A percentile compares a stretch with the other conserved stretches of the same genome.
phyloP scores from a whole-genome alignment of 768 basidiomycete genomes.

The Pleurotus giganteus region DNA sequence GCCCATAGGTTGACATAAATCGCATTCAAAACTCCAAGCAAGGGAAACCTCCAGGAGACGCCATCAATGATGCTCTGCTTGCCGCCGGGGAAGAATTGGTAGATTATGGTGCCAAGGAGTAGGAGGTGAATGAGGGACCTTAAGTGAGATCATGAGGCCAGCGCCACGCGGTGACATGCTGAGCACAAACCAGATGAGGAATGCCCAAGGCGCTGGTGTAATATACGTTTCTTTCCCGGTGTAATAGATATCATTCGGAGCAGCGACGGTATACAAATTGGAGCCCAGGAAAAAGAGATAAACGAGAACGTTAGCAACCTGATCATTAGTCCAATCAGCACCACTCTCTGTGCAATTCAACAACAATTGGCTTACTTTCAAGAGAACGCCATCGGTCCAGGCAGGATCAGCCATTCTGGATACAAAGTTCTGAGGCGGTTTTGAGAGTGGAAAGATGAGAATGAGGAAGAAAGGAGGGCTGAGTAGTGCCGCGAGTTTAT shows the following conservation, averaged over 20 bases:
- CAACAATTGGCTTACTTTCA: constrained; percentile 58
- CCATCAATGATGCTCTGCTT: constrained; percentile 82
- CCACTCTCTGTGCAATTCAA: neutral
- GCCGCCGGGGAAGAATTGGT: constrained; percentile 80
- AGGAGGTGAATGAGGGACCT: constrained; percentile 90
- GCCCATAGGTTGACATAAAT: constrained; percentile 90
- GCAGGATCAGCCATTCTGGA: constrained; percentile 49
- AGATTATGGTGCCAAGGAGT: constrained; percentile 87
- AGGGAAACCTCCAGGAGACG: constrained; percentile 88
- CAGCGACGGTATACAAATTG: constrained; percentile 84
- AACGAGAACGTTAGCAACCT: constrained; percentile 79
- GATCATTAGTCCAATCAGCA: neutral
- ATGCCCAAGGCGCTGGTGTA: constrained; percentile 92
- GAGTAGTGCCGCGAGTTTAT: neutral
- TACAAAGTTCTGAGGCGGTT: neutral
- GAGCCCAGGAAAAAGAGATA: constrained; percentile 88
- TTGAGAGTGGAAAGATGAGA: constrained; percentile 15
- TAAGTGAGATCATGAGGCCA: constrained; percentile 12
- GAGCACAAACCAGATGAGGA: constrained; percentile 74
- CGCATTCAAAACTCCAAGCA: constrained; percentile 83
- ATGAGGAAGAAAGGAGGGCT: constrained; percentile 3
- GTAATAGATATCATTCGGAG: constrained; percentile 69
- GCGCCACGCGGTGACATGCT: neutral
- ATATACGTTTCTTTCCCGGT: constrained; percentile 85
- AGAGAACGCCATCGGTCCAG: constrained; percentile 78